A percentile compares a stretch with the other conserved stretches of the same genome.
phyloP scores from a whole-genome alignment of 257 asterid species.

The Voacanga thouarsii region DNA sequence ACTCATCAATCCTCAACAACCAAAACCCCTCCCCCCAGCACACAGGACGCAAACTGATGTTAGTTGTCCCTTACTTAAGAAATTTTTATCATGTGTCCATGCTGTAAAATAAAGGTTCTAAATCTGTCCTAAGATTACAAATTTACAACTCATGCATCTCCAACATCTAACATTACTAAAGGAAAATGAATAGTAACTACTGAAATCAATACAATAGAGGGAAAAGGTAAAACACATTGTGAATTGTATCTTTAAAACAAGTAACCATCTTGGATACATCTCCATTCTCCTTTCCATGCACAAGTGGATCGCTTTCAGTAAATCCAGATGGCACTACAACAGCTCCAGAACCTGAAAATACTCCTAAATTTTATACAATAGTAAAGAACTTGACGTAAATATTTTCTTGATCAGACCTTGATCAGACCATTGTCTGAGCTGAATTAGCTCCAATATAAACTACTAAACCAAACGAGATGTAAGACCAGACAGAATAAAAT shows the following conservation, averaged over 20 bases:
- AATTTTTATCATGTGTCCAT: not conserved
- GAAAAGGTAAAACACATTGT: too few species aligned
- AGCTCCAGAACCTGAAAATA: constrained; percentile 7
- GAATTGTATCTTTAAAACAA: not conserved
- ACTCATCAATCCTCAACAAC: not conserved
- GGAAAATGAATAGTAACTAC: not conserved
- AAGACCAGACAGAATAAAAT: not conserved
- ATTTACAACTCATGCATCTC: not conserved
- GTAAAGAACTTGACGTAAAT: not conserved
- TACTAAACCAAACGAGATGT: not conserved
- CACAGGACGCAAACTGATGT: not conserved
- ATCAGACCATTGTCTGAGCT: too few species aligned
- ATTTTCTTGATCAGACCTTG: too few species aligned
- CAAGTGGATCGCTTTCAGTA: not conserved
- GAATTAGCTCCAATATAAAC: not conserved
- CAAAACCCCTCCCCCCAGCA: not conserved
- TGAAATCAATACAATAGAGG: too few species aligned
- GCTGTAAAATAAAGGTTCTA: constrained; percentile 1
- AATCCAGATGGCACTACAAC: constrained; percentile 1
- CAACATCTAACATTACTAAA: not conserved
- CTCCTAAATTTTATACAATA: not conserved
- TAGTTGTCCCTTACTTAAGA: not conserved
- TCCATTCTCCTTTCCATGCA: constrained; percentile 1
- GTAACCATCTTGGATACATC: not conserved
- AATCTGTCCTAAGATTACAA: not conserved